phyloP scores from a whole-genome alignment of 2,329 filamentous ascomycete genomes.

The Cytospora paraplurivora region DNA sequence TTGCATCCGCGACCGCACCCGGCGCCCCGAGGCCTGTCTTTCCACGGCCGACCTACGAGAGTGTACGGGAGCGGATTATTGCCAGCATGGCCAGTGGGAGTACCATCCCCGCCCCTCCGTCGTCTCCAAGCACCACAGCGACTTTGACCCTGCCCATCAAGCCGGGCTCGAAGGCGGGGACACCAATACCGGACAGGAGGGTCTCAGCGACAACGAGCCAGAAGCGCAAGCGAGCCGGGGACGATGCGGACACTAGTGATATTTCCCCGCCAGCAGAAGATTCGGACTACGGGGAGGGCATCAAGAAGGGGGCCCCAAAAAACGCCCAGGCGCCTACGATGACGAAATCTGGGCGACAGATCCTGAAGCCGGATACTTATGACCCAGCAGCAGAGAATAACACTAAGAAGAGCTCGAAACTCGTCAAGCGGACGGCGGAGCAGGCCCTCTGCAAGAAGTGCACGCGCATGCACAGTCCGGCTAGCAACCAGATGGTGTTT shows the following conservation, averaged over 20 bases:
- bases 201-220: slow-evolving; percentile 18
- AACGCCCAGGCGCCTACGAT: slow-evolving; percentile 58
- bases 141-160: slow-evolving; percentile 25
- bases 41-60: slow-evolving; percentile 41
- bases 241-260: slow-evolving; percentile 30
- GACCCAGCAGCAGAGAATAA: slow-evolving; percentile 57
- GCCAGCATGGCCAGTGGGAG: slow-evolving; percentile 42
- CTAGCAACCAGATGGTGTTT: slow-evolving; percentile 80
- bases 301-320: slow-evolving; percentile 31
- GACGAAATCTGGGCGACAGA: slow-evolving; percentile 75
- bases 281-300: slow-evolving; percentile 40
- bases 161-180: not conserved
- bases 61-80: slow-evolving; percentile 44
- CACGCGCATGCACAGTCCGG: slow-evolving; percentile 69
- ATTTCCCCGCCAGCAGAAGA: slow-evolving; percentile 22
- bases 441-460: slow-evolving; percentile 71
- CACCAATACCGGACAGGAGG: slow-evolving; percentile 20
- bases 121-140: slow-evolving; percentile 11
- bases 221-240: slow-evolving; percentile 30
- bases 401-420: slow-evolving; percentile 42
- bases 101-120: slow-evolving; percentile 37
- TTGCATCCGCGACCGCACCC: slow-evolving; percentile 32
- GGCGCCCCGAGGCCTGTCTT: slow-evolving; percentile 31
- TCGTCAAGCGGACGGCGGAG: slow-evolving; percentile 63
- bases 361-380: slow-evolving; percentile 66